These are phyloP conservation scores for Aeschynomene evenia DNA, from an alignment of 306 rosid species.

Conservation along the genomic window DNA sequence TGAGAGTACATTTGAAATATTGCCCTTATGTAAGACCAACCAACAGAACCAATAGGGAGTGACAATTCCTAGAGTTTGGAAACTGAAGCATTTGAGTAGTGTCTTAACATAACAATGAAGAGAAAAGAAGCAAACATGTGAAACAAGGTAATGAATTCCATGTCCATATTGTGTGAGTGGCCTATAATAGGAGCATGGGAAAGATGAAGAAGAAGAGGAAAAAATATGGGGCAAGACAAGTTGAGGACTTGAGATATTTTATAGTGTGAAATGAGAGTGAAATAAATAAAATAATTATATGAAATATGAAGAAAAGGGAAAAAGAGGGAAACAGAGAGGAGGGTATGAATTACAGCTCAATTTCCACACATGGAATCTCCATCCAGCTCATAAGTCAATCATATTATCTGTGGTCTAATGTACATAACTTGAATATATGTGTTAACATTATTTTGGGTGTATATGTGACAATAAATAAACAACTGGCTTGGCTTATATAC, in stretches of 20 bases:
- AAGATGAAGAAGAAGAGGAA: conserved; percentile 11
- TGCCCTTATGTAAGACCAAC: conserved; percentile 62
- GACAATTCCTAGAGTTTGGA: conserved; percentile 30
- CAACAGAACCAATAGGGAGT: conserved; percentile 60
- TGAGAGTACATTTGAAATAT: conserved; percentile 49
- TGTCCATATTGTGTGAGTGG: conserved; percentile 5
- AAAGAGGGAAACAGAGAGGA: neutral
- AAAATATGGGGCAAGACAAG: conserved; percentile 1
- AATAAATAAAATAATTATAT: too few relatives aligned
- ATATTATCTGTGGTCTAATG: neutral
- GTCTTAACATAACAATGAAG: conserved; percentile 20
- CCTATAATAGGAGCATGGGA: neutral
- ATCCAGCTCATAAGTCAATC: conserved; percentile 64
- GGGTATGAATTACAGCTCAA: conserved; percentile 54
- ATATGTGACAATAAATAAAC: too few relatives aligned
- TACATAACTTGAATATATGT: neutral
- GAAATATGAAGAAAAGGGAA: neutral
- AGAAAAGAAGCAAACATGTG: conserved; percentile 28
- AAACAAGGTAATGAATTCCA: conserved; percentile 38
- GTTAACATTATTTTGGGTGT: neutral
- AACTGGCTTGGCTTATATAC: too few relatives aligned
- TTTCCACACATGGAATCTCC: conserved; percentile 54
- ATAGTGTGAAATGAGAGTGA: conserved; percentile 18
- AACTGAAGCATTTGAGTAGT: conserved; percentile 30
- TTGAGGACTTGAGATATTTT: conserved; percentile 15